Evolutionary conservation across 192 early-diverging fungal genomes (phyloP), one percentile per base, ranked within the genome.

Genomic region (Bifiguratus adelaidae): DNA sequence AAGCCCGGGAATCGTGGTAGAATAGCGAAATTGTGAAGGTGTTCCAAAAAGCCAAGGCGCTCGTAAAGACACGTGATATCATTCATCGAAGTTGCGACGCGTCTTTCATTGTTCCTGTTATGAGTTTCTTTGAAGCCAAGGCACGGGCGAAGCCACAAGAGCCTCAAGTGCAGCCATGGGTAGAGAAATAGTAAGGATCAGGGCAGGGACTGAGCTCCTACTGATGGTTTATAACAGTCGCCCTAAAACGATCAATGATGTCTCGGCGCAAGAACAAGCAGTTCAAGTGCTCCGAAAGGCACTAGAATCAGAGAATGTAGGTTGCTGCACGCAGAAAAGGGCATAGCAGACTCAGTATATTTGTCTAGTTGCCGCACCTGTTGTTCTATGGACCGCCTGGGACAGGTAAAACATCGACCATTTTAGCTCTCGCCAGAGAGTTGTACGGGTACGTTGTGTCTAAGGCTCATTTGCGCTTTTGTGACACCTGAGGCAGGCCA

Each of bases 321-420:
- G 57, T 30, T 7, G 8, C 12, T 42, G 5, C n/a, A 20, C 5
- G 2, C 8, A 16, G 12, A 8, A 18, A 11, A 30, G 3, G 13
- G 12, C 3, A 34, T 11, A 20, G 29, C 7, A 30, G 3, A 30
- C 34, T 34, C 27, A 24, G 13, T 5, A 8, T 22, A 11, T 68
- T 1, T 20, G 15, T 30, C n/a, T 45, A 92, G 87, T 72, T 98
- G 23, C 95, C 95, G 11, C 95, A 98, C 58, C 70, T 96, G 20
- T 64, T 98, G 23, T 96, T 98, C 60, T 96, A 95, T 65, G 95
- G 95, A n/a, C 91, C 91, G 30, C 88, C 95, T 28, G 95, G 95
- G 23, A 98, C 91, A 0, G 95, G 95, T 57, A 98, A 98, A 61
- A 98, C 95, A 3, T 91, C 87, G 1, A 92, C 93, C 0, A 92